Evolutionary conservation across 129 eudicot genomes (phyloP), one percentile per base, ranked within the genome.

Genomic region (Chrysanthemum seticuspe): DNA sequence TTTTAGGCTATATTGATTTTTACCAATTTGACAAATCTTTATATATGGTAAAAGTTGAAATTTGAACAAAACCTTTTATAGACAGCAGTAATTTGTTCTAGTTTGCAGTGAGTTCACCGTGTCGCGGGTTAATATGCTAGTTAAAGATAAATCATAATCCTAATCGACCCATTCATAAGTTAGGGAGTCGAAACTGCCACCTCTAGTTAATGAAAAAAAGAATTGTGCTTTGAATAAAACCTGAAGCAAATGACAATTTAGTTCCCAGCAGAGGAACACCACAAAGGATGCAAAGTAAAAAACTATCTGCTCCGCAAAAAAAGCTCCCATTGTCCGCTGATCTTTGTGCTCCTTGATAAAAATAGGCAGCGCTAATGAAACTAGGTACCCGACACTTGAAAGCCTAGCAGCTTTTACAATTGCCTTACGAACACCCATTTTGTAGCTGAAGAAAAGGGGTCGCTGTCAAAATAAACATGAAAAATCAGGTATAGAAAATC

Each of bases 401-500:
- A 88, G 86, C 83, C 79, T 86, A 31, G 78, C 55, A 23, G 95
- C 96, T 74, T 70, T 86, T 36, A 74, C 67, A 48, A 82, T 51
- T 72, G 91, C 87, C 57, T 78, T 78, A 50, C 82, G 97, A 34
- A 95, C 40, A 25, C 95, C 94, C 88, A 88, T 95, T 85, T 95
- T 95, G 85, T 81, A 90, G 85, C 97, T 91, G 86, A 90, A 95
- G 84, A 86, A 95, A 53, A 88, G 82, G 62, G 97, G 97, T 25
- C 97, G 85, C 97, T 90, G 96, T 82, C 77, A 71, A 71, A 19
- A 86, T 36, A 53, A 72, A 74, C 68, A 78, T 18, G 19, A 63
- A 25, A 55, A 69, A 64, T 71, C 61, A 78, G 52, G 53, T 60
- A 61, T 68, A 8, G 31, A 0, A 23, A 59, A 76, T 27, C 68